Evolutionary conservation across 257 asterid species (phyloP).

Genomic region (Solanum sparsipilum): DNA sequence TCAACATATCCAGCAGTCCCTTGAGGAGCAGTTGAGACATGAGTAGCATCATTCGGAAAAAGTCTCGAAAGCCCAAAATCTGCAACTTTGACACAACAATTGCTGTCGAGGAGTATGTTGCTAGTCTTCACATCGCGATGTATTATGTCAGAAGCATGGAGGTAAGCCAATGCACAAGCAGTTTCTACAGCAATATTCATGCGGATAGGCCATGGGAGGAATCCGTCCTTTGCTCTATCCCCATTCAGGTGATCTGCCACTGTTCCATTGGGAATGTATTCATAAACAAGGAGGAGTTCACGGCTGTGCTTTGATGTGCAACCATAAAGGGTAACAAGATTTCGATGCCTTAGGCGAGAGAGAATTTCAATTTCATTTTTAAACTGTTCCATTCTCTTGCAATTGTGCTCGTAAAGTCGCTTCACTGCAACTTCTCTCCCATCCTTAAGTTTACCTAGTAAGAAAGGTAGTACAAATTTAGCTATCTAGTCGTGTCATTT

Average conservation of each 20-base stretch:
- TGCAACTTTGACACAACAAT: constrained; percentile 60
- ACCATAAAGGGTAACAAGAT: constrained; percentile 66
- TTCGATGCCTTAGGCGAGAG: constrained; percentile 45
- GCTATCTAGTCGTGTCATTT: neutral
- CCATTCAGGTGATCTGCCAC: constrained; percentile 69
- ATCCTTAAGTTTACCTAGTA: constrained; percentile 53
- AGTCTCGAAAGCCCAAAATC: constrained; percentile 75
- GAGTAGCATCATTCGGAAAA: constrained; percentile 51
- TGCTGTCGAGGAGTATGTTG: constrained; percentile 56
- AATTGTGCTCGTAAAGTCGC: constrained; percentile 68
- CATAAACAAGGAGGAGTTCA: constrained; percentile 75
- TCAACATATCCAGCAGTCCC: constrained; percentile 85
- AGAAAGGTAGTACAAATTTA: neutral
- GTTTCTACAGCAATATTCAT: constrained; percentile 68
- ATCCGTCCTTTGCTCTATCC: constrained; percentile 20
- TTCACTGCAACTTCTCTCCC: constrained; percentile 88
- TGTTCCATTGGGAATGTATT: constrained; percentile 64
- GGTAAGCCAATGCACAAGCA: constrained; percentile 56
- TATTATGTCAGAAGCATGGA: constrained; percentile 53
- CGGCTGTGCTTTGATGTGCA: constrained; percentile 66
- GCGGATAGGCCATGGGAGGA: constrained; percentile 45
- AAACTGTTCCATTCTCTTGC: constrained; percentile 59
- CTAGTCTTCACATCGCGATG: constrained; percentile 71
- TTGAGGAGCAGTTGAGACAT: constrained; percentile 77
- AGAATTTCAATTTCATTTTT: constrained; percentile 63